These are phyloP conservation scores for Zygotorulaspora mrakii DNA, from an alignment of 1,139 yeast species.

Conservation along the genomic window DNA sequence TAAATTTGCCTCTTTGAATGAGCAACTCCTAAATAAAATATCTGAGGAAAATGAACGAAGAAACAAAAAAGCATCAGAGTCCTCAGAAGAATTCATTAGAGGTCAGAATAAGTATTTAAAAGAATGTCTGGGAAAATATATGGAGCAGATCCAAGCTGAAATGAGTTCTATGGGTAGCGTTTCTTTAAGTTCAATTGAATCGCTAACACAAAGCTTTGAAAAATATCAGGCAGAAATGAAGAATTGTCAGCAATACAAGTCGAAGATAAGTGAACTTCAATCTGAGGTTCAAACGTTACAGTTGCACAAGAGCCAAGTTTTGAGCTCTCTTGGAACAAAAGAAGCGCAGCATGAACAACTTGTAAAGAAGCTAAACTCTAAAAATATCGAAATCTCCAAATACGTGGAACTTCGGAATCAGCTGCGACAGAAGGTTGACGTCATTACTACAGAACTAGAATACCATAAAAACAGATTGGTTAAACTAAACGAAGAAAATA, in stretches of 20 bases:
- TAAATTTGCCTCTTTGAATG: not conserved
- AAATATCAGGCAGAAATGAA: conserved; percentile 7
- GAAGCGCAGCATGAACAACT: conserved; percentile 33
- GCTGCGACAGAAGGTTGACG: conserved; percentile 8
- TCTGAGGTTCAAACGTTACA: conserved; percentile 14
- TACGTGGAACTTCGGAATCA: conserved; percentile 8
- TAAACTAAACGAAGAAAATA: conserved; percentile 18
- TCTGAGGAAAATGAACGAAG: conserved; percentile 10
- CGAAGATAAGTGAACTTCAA: conserved; percentile 11
- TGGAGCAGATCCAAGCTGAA: not conserved
- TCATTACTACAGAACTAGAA: conserved; percentile 12
- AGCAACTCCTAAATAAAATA: conserved; percentile 4
- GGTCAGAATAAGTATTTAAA: not conserved
- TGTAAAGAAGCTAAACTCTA: conserved; percentile 13
- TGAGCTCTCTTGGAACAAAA: conserved; percentile 29
- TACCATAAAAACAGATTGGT: conserved; percentile 12
- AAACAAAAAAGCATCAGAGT: not conserved
- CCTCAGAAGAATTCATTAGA: too few relatives aligned
- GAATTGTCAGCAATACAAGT: conserved; percentile 7
- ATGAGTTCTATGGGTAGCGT: not conserved
- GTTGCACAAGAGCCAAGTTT: conserved; percentile 30
- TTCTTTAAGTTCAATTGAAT: not conserved
- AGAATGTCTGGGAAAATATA: not conserved
- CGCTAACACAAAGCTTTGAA: conserved; percentile 6
- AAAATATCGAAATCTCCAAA: conserved; percentile 15